Evolutionary conservation across 768 basidiomycete species (phyloP), one percentile per base, ranked within the genome.

Genomic region (Mycena maculata): DNA sequence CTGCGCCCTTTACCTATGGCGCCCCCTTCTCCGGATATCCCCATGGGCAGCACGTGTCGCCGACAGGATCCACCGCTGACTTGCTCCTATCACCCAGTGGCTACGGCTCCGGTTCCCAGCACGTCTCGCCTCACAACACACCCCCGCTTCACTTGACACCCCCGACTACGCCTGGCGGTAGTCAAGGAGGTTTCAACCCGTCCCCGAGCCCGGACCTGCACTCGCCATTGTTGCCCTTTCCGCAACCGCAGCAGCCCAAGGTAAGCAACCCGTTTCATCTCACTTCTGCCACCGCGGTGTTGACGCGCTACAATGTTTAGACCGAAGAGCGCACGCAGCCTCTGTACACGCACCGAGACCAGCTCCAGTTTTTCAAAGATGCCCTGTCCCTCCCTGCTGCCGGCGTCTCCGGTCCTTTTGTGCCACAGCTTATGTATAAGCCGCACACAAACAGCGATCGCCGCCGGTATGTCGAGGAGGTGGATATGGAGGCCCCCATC

Each of bases 381-480:
- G 85, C 82, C 1, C 56, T 80, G 23, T 63, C 47, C 42, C 76
- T 84, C 18, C 83, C 82, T 2, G 77, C 76, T 41, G 74, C 77
- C 28, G 74, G 74, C 30, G 68, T 73, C 42, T 77, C 78, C 27
- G 80, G 83, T 1, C 81, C 82, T n/a, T 89, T 91, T 72, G 77
- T 94, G 16, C 91, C 90, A 12, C 92, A 94, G 75, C 78, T 71
- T 31, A 88, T 91, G 77, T 94, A 93, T 74, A 87, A 86, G 68
- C 92, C 92, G 2, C 89, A 92, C 73, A 93, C 92, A 4, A 88
- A 87, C 59, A 92, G 90, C 64, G 92, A 93, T 76, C 85, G 87
- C 39, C 87, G 88, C 41, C 89, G 92, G 23, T 94, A 93, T 69
- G 91, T 93, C 27, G 89, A 88, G 62, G 89, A 92, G 56, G 88